These are phyloP conservation scores for Cronartium ribicola DNA, from an alignment of 1,284 basidiomycete species.

Conservation along the genomic window DNA sequence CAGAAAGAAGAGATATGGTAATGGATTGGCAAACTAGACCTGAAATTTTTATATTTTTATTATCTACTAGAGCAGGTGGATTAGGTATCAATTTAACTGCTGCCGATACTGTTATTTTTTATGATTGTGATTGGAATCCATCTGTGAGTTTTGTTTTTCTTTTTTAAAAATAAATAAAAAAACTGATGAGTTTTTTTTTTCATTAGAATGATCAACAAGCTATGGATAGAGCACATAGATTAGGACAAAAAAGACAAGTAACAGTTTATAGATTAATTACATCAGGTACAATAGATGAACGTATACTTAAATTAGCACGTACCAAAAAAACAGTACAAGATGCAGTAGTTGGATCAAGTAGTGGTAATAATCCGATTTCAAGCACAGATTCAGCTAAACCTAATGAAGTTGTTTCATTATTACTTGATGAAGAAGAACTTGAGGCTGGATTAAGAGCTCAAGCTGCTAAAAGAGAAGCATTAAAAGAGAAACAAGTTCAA, in stretches of 20 bases:
- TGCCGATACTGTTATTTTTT: slow-evolving; percentile 96
- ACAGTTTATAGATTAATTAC: slow-evolving; percentile 97
- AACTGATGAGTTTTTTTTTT: not conserved
- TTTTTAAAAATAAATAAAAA: not conserved
- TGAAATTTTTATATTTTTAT: slow-evolving; percentile 90
- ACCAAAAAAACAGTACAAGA: slow-evolving; percentile 86
- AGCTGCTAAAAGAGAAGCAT: slow-evolving; percentile 48
- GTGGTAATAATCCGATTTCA: slow-evolving; percentile 36
- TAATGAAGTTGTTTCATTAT: slow-evolving; percentile 91
- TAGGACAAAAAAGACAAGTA: slow-evolving; percentile 97
- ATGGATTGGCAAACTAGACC: slow-evolving; percentile 98
- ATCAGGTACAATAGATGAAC: slow-evolving; percentile 95
- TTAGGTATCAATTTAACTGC: slow-evolving; percentile 97
- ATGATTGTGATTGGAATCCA: slow-evolving; percentile 99
- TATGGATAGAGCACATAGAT: slow-evolving; percentile 98
- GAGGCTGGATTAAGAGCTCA: slow-evolving; percentile 46
- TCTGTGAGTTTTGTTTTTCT: slow-evolving; percentile 54
- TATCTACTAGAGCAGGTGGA: slow-evolving; percentile 94
- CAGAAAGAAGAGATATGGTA: slow-evolving; percentile 97
- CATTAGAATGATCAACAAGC: slow-evolving; percentile 88
- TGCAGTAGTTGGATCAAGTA: slow-evolving; percentile 93
- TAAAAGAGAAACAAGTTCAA: slow-evolving; percentile 41
- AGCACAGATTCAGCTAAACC: slow-evolving; percentile 70
- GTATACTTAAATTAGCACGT: slow-evolving; percentile 87
- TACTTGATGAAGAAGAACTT: slow-evolving; percentile 83